phyloP scores from a whole-genome alignment of 1,284 basidiomycete species.

The Ceratobasidium sp. region DNA sequence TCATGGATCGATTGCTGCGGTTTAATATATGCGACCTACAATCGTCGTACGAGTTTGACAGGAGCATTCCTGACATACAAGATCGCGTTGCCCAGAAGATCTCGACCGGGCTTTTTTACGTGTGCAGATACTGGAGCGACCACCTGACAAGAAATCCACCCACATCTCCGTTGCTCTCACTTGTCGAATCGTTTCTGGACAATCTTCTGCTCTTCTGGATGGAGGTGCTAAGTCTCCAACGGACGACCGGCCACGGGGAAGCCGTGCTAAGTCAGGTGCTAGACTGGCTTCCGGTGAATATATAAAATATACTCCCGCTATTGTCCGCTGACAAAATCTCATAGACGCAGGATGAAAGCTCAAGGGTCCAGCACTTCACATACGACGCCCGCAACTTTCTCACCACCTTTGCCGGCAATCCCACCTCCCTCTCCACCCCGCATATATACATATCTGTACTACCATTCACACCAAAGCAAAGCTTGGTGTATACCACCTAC shows the following conservation, averaged over 20 bases:
- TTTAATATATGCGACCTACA: slow-evolving; percentile 21
- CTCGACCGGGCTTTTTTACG: not conserved
- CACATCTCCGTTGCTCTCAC: not conserved
- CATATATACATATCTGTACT: slow-evolving; percentile 20
- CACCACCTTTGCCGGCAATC: not conserved
- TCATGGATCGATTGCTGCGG: too few species aligned
- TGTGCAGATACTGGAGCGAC: not conserved
- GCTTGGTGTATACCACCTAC: not conserved
- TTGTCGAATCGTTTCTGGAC: not conserved
- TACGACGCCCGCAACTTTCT: not conserved
- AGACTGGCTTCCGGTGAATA: not conserved
- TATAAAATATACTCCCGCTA: not conserved
- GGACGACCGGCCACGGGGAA: not conserved
- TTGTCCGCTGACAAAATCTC: too few species aligned
- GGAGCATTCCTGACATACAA: not conserved
- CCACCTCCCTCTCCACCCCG: not conserved
- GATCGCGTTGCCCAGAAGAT: not conserved
- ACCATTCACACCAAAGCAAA: not conserved
- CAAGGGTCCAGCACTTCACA: not conserved
- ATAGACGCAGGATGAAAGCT: not conserved
- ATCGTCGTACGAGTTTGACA: slow-evolving; percentile 7
- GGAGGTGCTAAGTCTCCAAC: not conserved
- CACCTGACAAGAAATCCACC: not conserved
- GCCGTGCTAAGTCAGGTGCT: not conserved
- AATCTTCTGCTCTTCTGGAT: not conserved